Evolutionary conservation across 2,329 filamentous ascomycete species (phyloP).

Genomic region (Graphilbum sp.): DNA sequence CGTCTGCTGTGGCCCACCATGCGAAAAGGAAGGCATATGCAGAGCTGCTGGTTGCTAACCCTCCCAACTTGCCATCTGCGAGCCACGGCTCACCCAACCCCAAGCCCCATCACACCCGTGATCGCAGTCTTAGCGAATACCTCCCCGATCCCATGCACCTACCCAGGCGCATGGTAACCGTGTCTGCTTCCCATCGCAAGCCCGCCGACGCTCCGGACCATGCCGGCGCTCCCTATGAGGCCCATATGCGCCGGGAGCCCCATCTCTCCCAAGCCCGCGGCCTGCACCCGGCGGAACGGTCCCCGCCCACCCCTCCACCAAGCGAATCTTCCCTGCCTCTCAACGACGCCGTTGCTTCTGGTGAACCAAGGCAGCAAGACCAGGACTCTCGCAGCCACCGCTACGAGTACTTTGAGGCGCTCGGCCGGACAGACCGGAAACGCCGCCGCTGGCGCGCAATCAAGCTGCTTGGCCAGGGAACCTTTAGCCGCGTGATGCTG

Average conservation of each 20-base stretch:
- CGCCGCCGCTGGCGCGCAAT: conserved; percentile 64
- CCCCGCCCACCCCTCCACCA: conserved; percentile 68
- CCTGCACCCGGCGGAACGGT: conserved; percentile 44
- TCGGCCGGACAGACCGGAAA: conserved; percentile 50
- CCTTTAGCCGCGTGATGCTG: conserved; percentile 86
- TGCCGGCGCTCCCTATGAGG: conserved; percentile 7
- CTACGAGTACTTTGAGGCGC: conserved; percentile 54
- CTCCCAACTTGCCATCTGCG: background rate
- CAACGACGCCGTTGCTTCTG: conserved; percentile 23
- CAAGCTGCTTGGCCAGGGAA: conserved; percentile 73
- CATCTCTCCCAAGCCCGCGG: conserved; percentile 68
- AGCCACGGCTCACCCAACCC: conserved; percentile 11
- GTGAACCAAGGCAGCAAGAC: conserved; percentile 22
- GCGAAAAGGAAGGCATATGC: conserved; percentile 42
- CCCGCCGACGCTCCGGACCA: conserved; percentile 16
- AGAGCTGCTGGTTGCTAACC: conserved; percentile 20
- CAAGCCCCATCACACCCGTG: conserved; percentile 39
- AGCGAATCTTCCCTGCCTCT: conserved; percentile 48
- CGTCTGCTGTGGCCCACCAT: conserved; percentile 32
- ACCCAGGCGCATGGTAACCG: conserved; percentile 55
- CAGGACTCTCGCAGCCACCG: no score
- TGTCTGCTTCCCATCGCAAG: conserved; percentile 44
- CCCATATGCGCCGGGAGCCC: conserved; percentile 52
- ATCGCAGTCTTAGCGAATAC: conserved; percentile 82
- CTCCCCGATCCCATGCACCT: conserved; percentile 54